Evolutionary conservation across 768 basidiomycete genomes (phyloP).

Genomic region (Ramaria sp.): DNA sequence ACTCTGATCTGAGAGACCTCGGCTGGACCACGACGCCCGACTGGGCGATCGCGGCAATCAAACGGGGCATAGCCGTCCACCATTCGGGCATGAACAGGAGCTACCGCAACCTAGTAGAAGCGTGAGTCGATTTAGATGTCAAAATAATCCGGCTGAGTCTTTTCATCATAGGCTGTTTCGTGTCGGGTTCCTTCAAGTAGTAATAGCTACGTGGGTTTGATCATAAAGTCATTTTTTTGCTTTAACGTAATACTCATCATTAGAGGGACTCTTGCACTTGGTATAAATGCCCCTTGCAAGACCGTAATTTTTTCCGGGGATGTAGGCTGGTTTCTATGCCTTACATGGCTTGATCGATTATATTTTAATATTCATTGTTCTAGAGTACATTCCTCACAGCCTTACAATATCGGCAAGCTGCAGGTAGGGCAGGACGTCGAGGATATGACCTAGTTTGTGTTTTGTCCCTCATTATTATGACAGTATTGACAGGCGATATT

Average conservation of each 20-base stretch:
- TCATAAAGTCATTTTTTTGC: neutral
- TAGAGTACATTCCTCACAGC: neutral
- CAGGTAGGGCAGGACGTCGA: slow-evolving; percentile 63
- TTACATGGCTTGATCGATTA: slow-evolving; percentile 30
- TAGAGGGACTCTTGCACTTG: slow-evolving; percentile 55
- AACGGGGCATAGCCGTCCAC: slow-evolving; percentile 57
- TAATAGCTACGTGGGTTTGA: slow-evolving; percentile 44
- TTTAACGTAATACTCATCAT: neutral
- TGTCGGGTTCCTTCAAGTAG: slow-evolving; percentile 48
- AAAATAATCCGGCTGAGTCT: neutral
- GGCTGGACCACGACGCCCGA: slow-evolving; percentile 21
- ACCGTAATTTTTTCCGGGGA: slow-evolving; percentile 56
- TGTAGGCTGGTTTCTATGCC: slow-evolving; percentile 20
- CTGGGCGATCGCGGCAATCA: slow-evolving; percentile 41
- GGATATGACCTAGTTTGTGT: slow-evolving; percentile 42
- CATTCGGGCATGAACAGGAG: slow-evolving; percentile 59
- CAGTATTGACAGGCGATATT: neutral
- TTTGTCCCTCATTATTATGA: neutral
- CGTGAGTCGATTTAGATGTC: slow-evolving; percentile 22
- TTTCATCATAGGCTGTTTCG: slow-evolving; percentile 40
- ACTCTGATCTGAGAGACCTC: slow-evolving; percentile 35
- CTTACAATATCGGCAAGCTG: slow-evolving; percentile 57
- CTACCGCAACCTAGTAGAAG: slow-evolving; percentile 50
- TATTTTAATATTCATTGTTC: neutral
- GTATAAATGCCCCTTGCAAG: slow-evolving; percentile 66